Evolutionary conservation across 345 rosid genomes (phyloP).

Genomic region (Ailanthus altissimus): DNA sequence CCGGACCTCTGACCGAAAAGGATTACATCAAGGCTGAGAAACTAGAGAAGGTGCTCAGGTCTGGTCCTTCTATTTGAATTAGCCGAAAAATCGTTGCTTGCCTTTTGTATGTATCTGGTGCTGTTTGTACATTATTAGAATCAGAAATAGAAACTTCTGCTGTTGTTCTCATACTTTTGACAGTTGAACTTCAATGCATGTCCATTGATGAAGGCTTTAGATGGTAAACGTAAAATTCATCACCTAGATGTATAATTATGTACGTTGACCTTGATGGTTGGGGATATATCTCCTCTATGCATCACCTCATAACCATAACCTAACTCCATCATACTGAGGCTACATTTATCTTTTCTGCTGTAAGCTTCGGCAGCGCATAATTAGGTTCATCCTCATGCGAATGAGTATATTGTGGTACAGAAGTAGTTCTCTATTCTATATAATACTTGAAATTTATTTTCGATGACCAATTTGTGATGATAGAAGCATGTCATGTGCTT

Average conservation of each 20-base stretch:
- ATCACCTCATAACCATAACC: background rate
- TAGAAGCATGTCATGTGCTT: background rate
- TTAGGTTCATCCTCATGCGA: no score
- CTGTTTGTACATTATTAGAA: slow-evolving; percentile 49
- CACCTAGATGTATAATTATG: background rate
- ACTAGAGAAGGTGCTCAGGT: slow-evolving; percentile 78
- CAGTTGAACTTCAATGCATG: background rate
- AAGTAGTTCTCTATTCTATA: no score
- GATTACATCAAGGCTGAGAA: slow-evolving; percentile 95
- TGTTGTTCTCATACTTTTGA: background rate
- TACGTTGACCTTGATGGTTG: no score
- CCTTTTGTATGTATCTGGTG: slow-evolving; percentile 22
- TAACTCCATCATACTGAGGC: background rate
- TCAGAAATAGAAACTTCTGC: slow-evolving; percentile 14
- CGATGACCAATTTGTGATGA: background rate
- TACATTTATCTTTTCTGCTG: no score
- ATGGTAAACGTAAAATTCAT: background rate
- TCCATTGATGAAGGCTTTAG: background rate
- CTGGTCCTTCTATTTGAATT: slow-evolving; percentile 65
- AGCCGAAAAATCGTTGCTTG: background rate
- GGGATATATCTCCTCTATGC: background rate
- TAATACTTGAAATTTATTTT: background rate
- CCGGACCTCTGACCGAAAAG: slow-evolving; percentile 71
- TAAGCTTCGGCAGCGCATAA: no score
- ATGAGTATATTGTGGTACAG: no score